These are phyloP conservation scores for Austroboletus novae-zelandiae DNA, from an alignment of 1,284 basidiomycete species.

Conservation along the genomic window DNA sequence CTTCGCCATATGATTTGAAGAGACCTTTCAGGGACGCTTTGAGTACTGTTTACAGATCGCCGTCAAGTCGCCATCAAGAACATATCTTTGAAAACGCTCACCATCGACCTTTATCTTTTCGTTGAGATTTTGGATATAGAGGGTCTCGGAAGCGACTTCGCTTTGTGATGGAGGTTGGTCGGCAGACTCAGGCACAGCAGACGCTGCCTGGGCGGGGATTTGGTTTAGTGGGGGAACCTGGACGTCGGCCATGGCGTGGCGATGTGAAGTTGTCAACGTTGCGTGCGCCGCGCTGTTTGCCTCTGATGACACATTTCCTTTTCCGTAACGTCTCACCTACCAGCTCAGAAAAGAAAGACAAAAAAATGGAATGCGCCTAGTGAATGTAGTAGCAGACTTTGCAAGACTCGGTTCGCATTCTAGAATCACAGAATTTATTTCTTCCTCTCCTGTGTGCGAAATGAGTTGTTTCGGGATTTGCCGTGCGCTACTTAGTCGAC, in stretches of 20 bases:
- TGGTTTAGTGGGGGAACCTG: constrained; percentile 28
- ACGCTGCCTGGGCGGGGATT: constrained; percentile 39
- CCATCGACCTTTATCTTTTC: constrained; percentile 91
- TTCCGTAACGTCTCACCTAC: constrained; percentile 5
- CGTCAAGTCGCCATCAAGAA: constrained; percentile 8
- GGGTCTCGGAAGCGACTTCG: constrained; percentile 72
- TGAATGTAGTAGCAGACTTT: no score
- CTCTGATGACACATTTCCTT: constrained; percentile 13
- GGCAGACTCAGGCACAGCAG: constrained; percentile 27
- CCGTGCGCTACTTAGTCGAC: constrained; percentile 9
- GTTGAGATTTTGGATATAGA: constrained; percentile 97
- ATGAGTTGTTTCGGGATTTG: constrained; percentile 18
- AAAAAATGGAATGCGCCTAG: neutral
- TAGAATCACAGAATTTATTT: neutral
- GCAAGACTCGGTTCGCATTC: neutral
- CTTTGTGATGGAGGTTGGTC: constrained; percentile 35
- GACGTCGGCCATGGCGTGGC: constrained; percentile 29
- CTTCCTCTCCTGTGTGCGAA: neutral
- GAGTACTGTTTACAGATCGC: constrained; percentile 53
- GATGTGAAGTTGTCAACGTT: constrained; percentile 8
- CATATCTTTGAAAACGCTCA: constrained; percentile 34
- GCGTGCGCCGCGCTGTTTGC: constrained; percentile 8
- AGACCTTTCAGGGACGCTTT: constrained; percentile 86
- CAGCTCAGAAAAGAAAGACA: neutral
- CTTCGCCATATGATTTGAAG: constrained; percentile 91